These are phyloP conservation scores for Epicoccum nigrum DNA, from an alignment of 2,329 filamentous ascomycete genomes.

Conservation along the genomic window DNA sequence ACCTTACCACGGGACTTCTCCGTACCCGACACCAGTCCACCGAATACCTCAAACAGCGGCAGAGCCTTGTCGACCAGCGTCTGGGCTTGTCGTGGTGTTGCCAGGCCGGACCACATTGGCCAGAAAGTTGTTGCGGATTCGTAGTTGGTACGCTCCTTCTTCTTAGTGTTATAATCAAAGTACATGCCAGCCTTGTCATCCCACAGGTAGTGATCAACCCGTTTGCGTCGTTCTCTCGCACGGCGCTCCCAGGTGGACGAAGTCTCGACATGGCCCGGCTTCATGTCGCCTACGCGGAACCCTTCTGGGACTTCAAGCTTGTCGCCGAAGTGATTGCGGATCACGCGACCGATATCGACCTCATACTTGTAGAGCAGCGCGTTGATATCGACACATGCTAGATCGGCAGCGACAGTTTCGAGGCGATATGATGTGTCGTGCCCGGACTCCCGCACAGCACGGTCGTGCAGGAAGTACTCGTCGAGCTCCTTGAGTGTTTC, in stretches of 20 bases:
- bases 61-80: slow-evolving; percentile 80
- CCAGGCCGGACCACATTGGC: slow-evolving; percentile 94
- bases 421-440: slow-evolving; percentile 96
- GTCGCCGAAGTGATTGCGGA: slow-evolving; percentile 84
- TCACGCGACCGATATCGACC: slow-evolving; percentile 85
- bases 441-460: slow-evolving; percentile 92
- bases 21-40: slow-evolving; percentile 87
- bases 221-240: slow-evolving; percentile 79
- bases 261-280: slow-evolving; percentile 74
- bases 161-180: slow-evolving; percentile 93
- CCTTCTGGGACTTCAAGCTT: slow-evolving; percentile 80
- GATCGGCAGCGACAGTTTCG: slow-evolving; percentile 77
- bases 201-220: slow-evolving; percentile 94
- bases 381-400: slow-evolving; percentile 94
- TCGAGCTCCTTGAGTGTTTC: slow-evolving; percentile 73
- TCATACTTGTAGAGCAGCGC: slow-evolving; percentile 97
- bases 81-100: slow-evolving; percentile 84
- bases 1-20: slow-evolving; percentile 84
- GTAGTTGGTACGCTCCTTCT: slow-evolving; percentile 79
- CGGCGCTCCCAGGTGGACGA: slow-evolving; percentile 91
- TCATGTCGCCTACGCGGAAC: slow-evolving; percentile 71
- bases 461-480: slow-evolving; percentile 94
- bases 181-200: slow-evolving; percentile 92
- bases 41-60: slow-evolving; percentile 85
- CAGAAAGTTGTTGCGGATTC: slow-evolving; percentile 95